A percentile compares a stretch with the other conserved stretches of the same genome.
Conservation (phyloP, 2,329 filamentous ascomycete species). For the Akanthomyces lecanii region DNA sequence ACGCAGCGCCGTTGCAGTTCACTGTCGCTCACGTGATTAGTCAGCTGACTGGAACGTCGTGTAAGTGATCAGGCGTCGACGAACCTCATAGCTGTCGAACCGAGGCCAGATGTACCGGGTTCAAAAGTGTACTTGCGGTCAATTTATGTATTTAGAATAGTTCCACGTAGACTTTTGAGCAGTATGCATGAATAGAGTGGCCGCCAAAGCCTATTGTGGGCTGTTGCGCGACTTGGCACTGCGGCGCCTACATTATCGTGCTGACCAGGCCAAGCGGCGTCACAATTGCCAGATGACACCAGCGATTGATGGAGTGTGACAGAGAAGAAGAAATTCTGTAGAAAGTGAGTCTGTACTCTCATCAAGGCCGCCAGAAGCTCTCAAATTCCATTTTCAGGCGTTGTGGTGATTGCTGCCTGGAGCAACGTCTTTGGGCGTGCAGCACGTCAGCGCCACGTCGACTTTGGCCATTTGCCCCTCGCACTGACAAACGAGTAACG, state of each 20-base stretch:
- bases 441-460: not conserved
- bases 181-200: not conserved
- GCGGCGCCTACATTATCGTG: not conserved
- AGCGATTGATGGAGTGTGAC: not conserved
- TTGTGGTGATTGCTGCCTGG: not conserved
- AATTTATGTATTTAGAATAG: not conserved
- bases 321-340: not conserved
- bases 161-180: not conserved
- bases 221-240: not conserved
- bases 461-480: conserved; percentile 7
- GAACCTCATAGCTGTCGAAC: not conserved
- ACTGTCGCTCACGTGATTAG: not conserved
- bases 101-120: not conserved
- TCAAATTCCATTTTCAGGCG: not conserved
- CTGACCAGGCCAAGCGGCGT: not conserved
- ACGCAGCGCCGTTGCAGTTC: not conserved
- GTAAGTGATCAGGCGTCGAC: conserved; percentile 11
- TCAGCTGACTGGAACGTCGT: conserved; percentile 14
- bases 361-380: not conserved
- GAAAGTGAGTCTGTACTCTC: not conserved
- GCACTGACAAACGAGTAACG: conserved; percentile 2
- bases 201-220: not conserved
- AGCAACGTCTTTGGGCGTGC: not conserved
- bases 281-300: not conserved
- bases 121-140: not conserved